A percentile compares a stretch with the other conserved stretches of the same genome.
Conservation (phyloP, 2,329 filamentous ascomycete genomes). For the Sporothrix inflata region DNA sequence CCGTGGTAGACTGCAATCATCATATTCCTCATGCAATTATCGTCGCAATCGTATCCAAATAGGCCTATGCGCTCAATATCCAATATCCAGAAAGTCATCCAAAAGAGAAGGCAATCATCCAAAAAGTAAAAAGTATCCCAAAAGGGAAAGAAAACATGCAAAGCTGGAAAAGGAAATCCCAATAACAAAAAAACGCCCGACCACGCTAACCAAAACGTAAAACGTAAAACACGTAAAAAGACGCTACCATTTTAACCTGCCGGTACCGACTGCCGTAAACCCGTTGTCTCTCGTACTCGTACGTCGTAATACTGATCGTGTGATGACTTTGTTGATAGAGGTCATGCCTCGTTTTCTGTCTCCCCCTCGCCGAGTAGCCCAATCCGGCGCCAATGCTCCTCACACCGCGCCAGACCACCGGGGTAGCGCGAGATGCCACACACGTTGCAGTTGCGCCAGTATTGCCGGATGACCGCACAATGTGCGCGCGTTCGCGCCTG, state of each 20-base stretch:
- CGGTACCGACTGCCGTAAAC: background rate
- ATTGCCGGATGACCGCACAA: constrained; percentile 42
- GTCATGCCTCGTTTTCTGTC: background rate
- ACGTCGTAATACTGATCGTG: background rate
- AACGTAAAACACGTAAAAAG: background rate
- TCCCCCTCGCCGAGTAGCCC: constrained; percentile 20
- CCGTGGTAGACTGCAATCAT: background rate
- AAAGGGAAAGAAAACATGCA: constrained; percentile 17
- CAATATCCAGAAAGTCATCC: background rate
- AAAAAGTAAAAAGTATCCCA: background rate
- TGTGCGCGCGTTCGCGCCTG: constrained; percentile 41
- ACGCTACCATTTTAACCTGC: background rate
- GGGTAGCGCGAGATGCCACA: constrained; percentile 45
- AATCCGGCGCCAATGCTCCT: constrained; percentile 29
- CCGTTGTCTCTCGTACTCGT: background rate
- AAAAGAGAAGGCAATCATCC: constrained; percentile 16
- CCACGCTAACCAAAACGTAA: background rate
- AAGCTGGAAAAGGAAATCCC: background rate
- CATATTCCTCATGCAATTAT: background rate
- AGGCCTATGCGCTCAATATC: background rate
- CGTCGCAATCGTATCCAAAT: background rate
- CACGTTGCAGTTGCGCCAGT: constrained; percentile 46
- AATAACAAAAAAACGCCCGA: background rate
- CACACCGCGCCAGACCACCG: constrained; percentile 30
- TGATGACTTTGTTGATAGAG: background rate